Base-by-base conservation (phyloP, 306 rosid species). In the Cercis canadensis region DNA sequence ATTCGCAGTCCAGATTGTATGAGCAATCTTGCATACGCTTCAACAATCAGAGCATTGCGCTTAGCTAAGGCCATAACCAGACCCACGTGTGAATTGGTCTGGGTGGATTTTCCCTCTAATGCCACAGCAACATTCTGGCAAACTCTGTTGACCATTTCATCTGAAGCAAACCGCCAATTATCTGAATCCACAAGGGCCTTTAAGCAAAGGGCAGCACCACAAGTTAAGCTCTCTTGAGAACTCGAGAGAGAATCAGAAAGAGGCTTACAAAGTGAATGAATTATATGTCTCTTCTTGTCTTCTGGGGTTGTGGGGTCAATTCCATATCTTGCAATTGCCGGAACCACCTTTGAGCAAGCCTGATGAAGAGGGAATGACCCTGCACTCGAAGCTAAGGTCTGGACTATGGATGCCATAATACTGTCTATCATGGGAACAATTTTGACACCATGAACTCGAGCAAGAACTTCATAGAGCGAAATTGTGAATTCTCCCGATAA, bases 311-410 rank as follows among this genome's bases (percentile, higher is more conserved):
- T 75, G 7, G 98, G 97, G 41, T 90, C 97, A n/a, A 94, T 89
- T 37, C 89, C 94, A 66, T 90, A 94, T 72, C 97, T 83, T 10
- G 92, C 96, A 50, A 94, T 92, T 21, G 98, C 89, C 0, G 86
- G 94, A 64, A 90, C 96, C 52, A 90, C 96, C 76, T 83, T 90
- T 0, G 98, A 90, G 69, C 98, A 94, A 4, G 96, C 97, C 62
- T 90, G 97, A 66, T 89, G 97, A 24, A 94, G 92, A 60, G 95
- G 90, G 63, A 89, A 86, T 57, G 95, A 90, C 40, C 96, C 92
- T 1, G 87, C 94, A 76, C 98, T 90, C 4, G 90, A 90, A 71
- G 94, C 87, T 62, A 93, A 82, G 45, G 43, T 8, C 6, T 89
- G 90, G 83, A 89, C 76, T 5, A 94, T 87, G 52, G 90, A 85